A percentile compares a stretch with the other conserved stretches of the same genome.
Evolutionary conservation across 1,284 basidiomycete species (phyloP).

Genomic region (Rhizopogon parksii): DNA sequence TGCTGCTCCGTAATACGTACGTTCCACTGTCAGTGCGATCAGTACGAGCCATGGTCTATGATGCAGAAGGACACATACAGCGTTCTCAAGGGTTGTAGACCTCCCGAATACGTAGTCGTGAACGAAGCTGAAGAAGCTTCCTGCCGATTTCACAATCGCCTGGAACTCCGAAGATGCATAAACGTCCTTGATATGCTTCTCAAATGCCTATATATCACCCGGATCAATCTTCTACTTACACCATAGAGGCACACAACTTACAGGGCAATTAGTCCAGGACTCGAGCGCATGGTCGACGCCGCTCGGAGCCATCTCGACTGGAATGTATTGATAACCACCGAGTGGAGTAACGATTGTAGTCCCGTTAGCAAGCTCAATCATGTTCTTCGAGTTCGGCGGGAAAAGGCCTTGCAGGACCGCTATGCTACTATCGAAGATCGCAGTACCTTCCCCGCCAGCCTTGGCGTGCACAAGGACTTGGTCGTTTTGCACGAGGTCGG

Average conservation of each 20-base stretch:
- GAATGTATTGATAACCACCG: conserved; percentile 79
- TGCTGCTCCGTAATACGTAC: conserved; percentile 33
- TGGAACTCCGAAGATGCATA: conserved; percentile 59
- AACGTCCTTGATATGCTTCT: conserved; percentile 55
- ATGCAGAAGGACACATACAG: conserved; percentile 36
- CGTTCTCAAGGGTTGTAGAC: conserved; percentile 58
- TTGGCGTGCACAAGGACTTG: conserved; percentile 73
- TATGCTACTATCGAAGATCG: conserved; percentile 79
- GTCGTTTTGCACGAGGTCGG: conserved; percentile 58
- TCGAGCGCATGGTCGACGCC: conserved; percentile 76
- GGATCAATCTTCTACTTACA: neutral
- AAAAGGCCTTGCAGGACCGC: conserved; percentile 73
- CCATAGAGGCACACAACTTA: conserved; percentile 26
- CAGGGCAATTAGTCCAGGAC: conserved; percentile 80
- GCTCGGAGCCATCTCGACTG: conserved; percentile 74
- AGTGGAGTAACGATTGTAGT: conserved; percentile 66
- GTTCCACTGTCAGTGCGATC: conserved; percentile 48
- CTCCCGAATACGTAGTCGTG: conserved; percentile 65
- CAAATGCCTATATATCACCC: conserved; percentile 42
- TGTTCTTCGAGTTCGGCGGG: conserved; percentile 64
- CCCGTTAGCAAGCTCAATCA: conserved; percentile 73
- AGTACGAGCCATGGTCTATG: neutral
- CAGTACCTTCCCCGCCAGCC: conserved; percentile 73
- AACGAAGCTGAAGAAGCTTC: conserved; percentile 58
- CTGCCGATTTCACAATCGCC: conserved; percentile 44